Evolutionary conservation across 495 filamentous ascomycete species (phyloP), one percentile per base, ranked within the genome.

Genomic region (Sphaerosporella brunnea): DNA sequence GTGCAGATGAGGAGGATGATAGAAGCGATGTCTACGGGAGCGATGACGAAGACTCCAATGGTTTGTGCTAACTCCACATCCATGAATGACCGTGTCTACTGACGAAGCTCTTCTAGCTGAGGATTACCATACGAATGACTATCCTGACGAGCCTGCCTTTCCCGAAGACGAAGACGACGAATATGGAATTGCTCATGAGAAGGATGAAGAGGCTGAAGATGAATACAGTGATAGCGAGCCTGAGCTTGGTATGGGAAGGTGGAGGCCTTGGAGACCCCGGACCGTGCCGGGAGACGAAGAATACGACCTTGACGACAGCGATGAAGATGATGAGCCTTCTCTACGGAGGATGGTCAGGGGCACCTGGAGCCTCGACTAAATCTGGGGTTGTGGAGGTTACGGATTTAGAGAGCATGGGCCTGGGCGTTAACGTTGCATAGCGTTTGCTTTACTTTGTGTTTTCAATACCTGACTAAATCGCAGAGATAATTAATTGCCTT

Each of bases 21-120:
- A 47, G 45, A 20, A 56, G 51, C 39, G 53, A 57, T 40, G 53
- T 51, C 9, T 53, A 51, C 8, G 53, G 36, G 9, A 54, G 53
- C n/a, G 58, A 61, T 25, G 58, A 61, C 32, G 58, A 60, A 36
- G 58, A 61, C 34, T 58, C 53, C 28, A 61, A 61, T 45, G 54
- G 55, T 58, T 18, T 3, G 35, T 35, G n/a, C n/a, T n/a, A n/a
- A n/a, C n/a, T n/a, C n/a, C n/a, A n/a, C 28, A 32, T 23, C 11
- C 21, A 32, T 1, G 8, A 7, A 24, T 3, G 15, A 48, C 11
- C 13, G 5, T 51, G n/a, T n/a, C n/a, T n/a, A n/a, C n/a, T n/a
- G n/a, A 32, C 49, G 47, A 19, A 55, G n/a, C 0, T 20, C 21
- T 21, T 36, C 21, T n/a, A 58, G 58, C 58, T 11, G 58, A 61